phyloP scores from a whole-genome alignment of 2,329 filamentous ascomycete species.

The Diplodia seriata region DNA sequence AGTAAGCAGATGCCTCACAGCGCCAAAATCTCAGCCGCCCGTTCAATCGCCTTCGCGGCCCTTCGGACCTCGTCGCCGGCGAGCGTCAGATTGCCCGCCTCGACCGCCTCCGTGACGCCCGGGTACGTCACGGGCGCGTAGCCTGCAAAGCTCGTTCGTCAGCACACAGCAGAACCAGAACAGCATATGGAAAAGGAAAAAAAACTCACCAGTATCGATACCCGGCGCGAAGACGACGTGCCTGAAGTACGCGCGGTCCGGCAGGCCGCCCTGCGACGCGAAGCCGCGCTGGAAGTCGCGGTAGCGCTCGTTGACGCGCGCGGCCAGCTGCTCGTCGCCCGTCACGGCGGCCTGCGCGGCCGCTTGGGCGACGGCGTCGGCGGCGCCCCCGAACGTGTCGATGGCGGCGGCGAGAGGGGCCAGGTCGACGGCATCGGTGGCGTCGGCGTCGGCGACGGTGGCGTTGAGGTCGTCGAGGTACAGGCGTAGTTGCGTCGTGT shows the following conservation, averaged over 20 bases:
- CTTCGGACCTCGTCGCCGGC: conserved; percentile 30
- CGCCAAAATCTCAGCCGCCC: conserved; percentile 31
- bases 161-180: not conserved
- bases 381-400: conserved; percentile 44
- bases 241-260: conserved; percentile 54
- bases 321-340: conserved; percentile 42
- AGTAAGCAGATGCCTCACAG: not conserved
- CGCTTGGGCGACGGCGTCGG: conserved; percentile 41
- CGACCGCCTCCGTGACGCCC: conserved; percentile 48
- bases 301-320: conserved; percentile 54
- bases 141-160: conserved; percentile 19
- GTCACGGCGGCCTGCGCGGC: conserved; percentile 39
- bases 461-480: conserved; percentile 47
- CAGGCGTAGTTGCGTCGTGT: conserved; percentile 47
- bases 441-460: conserved; percentile 38
- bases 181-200: not conserved
- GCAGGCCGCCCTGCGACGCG: conserved; percentile 54
- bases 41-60: conserved; percentile 16
- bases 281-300: conserved; percentile 56
- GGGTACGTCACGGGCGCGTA: conserved; percentile 50
- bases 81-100: conserved; percentile 37
- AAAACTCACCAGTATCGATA: conserved; percentile 42
- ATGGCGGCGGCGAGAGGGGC: conserved; percentile 46
- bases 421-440: conserved; percentile 45
- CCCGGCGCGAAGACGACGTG: conserved; percentile 58